A percentile compares a stretch with the other conserved stretches of the same genome.
These are phyloP conservation scores for Thraustochytrium sp. DNA, from an alignment of 352 stramenopile genomes.

Conservation along the genomic window DNA sequence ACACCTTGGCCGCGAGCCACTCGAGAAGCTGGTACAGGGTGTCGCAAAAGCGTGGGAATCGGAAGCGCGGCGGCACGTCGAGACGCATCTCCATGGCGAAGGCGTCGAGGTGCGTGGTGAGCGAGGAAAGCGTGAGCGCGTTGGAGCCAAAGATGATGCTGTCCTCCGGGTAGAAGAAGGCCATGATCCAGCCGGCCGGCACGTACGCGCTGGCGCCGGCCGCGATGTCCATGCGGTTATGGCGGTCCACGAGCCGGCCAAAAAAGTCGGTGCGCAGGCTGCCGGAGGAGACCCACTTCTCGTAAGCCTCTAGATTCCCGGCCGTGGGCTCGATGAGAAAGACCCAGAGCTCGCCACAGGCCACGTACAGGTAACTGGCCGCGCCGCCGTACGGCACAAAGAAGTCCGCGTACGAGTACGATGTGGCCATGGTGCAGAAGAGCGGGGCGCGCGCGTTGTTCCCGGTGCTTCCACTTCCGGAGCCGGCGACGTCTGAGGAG, in stretches of 20 bases:
- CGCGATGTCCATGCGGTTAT: background rate
- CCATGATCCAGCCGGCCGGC: conserved; percentile 1
- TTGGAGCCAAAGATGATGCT: conserved; percentile 35
- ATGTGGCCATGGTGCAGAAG: conserved; percentile 37
- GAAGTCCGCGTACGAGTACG: conserved; percentile 16
- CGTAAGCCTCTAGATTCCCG: background rate
- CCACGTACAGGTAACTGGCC: conserved; percentile 1
- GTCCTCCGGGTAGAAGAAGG: conserved; percentile 3
- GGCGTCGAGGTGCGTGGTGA: background rate
- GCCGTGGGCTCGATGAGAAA: conserved; percentile 17
- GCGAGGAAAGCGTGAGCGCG: background rate
- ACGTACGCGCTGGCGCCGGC: background rate
- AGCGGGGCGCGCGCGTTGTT: background rate
- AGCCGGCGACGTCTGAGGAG: background rate
- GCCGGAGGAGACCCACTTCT: background rate
- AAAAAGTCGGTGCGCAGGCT: conserved; percentile 35
- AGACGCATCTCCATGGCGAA: conserved; percentile 19
- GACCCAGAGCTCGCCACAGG: conserved; percentile 14
- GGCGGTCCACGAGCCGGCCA: background rate
- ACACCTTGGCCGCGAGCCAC: background rate
- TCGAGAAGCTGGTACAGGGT: background rate
- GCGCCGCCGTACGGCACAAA: background rate
- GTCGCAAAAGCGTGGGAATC: background rate
- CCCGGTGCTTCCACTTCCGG: background rate
- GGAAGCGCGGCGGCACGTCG: background rate